Percentiles rank a stretch among this genome's conserved stretches.
Evolutionary conservation across 495 filamentous ascomycete genomes (phyloP).

Genomic region (Ramalina intermedia): DNA sequence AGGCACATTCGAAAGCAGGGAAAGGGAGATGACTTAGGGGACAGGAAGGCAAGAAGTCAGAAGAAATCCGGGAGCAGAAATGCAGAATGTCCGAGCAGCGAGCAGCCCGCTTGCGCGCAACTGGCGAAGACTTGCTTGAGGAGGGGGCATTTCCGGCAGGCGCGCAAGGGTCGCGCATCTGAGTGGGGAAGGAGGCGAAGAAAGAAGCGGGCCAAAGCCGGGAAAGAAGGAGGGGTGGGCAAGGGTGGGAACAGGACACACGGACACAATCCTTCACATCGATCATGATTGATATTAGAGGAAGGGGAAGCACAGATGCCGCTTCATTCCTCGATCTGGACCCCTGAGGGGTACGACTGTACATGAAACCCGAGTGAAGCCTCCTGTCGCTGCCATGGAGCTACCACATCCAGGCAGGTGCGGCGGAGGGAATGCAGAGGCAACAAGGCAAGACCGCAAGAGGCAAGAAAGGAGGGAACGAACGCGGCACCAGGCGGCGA

Average conservation of each 20-base stretch:
- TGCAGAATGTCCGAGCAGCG: not conserved
- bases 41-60: constrained; percentile 8
- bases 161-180: not conserved
- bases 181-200: not conserved
- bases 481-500: not conserved
- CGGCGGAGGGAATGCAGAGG: not conserved
- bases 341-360: no score
- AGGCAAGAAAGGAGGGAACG: not conserved
- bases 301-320: no score
- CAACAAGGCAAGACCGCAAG: not conserved
- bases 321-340: no score
- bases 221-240: constrained; percentile 6
- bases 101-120: not conserved
- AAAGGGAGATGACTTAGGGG: constrained; percentile 8
- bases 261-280: not conserved
- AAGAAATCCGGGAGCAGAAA: constrained; percentile 4
- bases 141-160: not conserved
- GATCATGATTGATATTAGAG: no score
- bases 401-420: no score
- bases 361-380: no score
- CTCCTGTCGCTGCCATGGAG: no score
- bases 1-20: constrained; percentile 8
- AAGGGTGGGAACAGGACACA: constrained; percentile 7
- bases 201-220: not conserved
- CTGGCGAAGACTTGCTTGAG: not conserved